phyloP scores from a whole-genome alignment of 1,139 yeast species.

The Diutina pseudorugosa region DNA sequence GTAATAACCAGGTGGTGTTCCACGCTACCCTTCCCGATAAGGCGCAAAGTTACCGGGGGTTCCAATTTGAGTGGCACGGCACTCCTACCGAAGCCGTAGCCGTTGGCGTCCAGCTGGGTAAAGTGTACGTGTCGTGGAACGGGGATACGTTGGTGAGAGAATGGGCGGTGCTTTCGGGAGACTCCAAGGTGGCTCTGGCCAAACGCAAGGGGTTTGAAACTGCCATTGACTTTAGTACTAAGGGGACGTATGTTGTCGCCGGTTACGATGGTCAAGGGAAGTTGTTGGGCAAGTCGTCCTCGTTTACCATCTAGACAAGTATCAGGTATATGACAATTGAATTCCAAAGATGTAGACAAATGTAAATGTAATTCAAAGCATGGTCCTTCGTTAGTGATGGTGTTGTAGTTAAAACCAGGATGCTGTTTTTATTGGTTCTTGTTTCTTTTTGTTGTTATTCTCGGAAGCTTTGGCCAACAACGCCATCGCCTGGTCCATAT shows the following conservation, averaged over 20 bases:
- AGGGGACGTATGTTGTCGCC: neutral
- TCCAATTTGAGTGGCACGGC: slow-evolving; percentile 25
- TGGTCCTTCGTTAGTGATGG: too few species aligned
- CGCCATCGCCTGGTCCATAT: too few species aligned
- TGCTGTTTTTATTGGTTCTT: too few species aligned
- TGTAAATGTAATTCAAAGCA: too few species aligned
- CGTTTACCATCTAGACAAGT: too few species aligned
- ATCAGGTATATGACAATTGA: too few species aligned
- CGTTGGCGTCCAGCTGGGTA: slow-evolving; percentile 11
- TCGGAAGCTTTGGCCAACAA: too few species aligned
- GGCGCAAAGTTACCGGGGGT: slow-evolving; percentile 24
- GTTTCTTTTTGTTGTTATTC: too few species aligned
- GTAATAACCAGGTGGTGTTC: slow-evolving; percentile 18
- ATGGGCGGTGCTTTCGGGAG: slow-evolving; percentile 16
- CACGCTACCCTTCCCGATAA: slow-evolving; percentile 17
- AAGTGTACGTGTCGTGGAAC: slow-evolving; percentile 24
- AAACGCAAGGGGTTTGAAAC: neutral
- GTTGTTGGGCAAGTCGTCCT: neutral
- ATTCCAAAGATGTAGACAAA: too few species aligned
- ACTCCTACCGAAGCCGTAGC: slow-evolving; percentile 22
- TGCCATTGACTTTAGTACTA: neutral
- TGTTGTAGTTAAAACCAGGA: too few species aligned
- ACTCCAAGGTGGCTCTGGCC: neutral
- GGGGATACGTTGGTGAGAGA: slow-evolving; percentile 24
- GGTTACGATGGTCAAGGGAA: neutral